Percentiles rank a stretch among this genome's conserved stretches.
These are phyloP conservation scores for Macadamia integrifolia DNA, from an alignment of 164 flowering plant genomes.

Conservation along the genomic window DNA sequence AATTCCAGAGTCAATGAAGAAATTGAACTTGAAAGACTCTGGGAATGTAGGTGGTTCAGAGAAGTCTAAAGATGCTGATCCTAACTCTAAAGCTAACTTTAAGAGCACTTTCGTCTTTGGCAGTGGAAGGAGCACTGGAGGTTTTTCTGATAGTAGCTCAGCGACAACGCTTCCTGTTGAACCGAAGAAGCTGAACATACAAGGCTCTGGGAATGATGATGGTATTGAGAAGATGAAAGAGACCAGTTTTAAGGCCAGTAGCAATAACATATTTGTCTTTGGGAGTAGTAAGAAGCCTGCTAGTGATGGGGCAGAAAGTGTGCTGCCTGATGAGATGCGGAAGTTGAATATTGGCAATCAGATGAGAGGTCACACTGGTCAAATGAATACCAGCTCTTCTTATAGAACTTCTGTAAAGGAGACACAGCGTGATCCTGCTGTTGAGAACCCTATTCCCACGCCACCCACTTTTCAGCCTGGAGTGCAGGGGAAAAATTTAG, in stretches of 20 bases:
- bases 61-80: conserved; percentile 1
- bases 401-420: conserved; percentile 15
- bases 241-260: neutral
- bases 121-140: conserved; percentile 2
- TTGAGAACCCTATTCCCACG: conserved; percentile 13
- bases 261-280: conserved; percentile 10
- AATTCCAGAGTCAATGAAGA: conserved; percentile 30
- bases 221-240: conserved; percentile 1
- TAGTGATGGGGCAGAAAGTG: conserved; percentile 15
- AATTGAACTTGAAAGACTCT: conserved; percentile 24
- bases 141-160: conserved; percentile 8
- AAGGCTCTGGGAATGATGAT: conserved; percentile 1
- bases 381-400: conserved; percentile 7
- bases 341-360: conserved; percentile 30
- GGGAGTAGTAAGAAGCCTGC: conserved; percentile 9
- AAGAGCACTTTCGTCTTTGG: conserved; percentile 11
- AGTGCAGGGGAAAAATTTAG: conserved; percentile 9
- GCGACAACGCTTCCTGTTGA: conserved; percentile 17
- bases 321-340: conserved; percentile 22
- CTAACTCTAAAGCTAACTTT: neutral
- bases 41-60: conserved; percentile 11
- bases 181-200: conserved; percentile 20
- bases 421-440: conserved; percentile 4
- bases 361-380: conserved; percentile 13
- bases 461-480: conserved; percentile 22